These are phyloP conservation scores for Scheffersomyces spartinae DNA, from an alignment of 805 yeast genomes.

Conservation along the genomic window DNA sequence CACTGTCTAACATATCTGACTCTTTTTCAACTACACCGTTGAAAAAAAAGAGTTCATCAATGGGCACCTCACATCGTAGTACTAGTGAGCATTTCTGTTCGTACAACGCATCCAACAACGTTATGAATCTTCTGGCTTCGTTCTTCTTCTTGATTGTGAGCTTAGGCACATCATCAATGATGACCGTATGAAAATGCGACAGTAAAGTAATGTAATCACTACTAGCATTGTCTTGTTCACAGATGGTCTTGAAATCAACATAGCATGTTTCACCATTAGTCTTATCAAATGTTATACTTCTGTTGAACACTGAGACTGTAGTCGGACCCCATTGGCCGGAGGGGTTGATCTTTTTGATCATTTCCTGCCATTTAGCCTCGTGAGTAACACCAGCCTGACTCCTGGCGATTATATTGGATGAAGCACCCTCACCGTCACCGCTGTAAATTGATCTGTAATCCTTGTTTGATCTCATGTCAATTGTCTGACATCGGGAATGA, in stretches of 20 bases:
- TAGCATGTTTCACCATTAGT: conserved; percentile 31
- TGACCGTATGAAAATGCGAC: conserved; percentile 42
- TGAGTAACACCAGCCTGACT: conserved; percentile 1
- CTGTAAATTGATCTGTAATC: conserved; percentile 38
- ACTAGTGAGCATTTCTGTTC: conserved; percentile 55
- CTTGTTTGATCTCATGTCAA: conserved; percentile 47
- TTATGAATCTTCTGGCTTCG: conserved; percentile 59
- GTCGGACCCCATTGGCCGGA: conserved; percentile 7
- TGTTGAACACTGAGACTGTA: conserved; percentile 42
- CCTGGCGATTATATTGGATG: no score
- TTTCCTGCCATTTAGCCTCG: neutral
- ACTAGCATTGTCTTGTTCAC: conserved; percentile 47
- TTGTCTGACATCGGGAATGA: conserved; percentile 44
- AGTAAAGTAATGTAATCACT: conserved; percentile 64
- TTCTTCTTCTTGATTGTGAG: conserved; percentile 46
- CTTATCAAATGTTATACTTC: conserved; percentile 36
- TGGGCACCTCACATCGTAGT: conserved; percentile 35
- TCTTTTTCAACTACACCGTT: conserved; percentile 7
- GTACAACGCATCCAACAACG: conserved; percentile 56
- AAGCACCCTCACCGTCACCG: conserved; percentile 1
- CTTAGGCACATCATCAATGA: conserved; percentile 51
- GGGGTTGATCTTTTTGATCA: neutral
- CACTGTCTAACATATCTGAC: conserved; percentile 43
- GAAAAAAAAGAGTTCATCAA: conserved; percentile 55
- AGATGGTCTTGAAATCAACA: conserved; percentile 42